These are phyloP conservation scores for Sporisorium graminicola DNA, from an alignment of 1,284 basidiomycete genomes.

Conservation along the genomic window DNA sequence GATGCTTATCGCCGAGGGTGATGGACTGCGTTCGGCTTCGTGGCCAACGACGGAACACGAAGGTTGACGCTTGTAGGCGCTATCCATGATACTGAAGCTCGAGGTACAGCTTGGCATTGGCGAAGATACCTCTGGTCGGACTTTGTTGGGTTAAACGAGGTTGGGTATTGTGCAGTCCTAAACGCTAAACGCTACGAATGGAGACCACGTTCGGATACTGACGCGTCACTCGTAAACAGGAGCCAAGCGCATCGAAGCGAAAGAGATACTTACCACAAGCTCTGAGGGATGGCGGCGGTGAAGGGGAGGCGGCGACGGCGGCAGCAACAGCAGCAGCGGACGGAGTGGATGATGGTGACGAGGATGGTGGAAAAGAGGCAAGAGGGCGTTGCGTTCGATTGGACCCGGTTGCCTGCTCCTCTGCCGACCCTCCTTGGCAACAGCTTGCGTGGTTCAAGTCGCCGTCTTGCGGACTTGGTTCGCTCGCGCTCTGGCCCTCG, in stretches of 20 bases:
- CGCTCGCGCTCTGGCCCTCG: too few species aligned
- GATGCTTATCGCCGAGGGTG: background rate
- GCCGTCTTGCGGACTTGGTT: background rate
- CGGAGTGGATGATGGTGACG: conserved; percentile 33
- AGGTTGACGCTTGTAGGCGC: background rate
- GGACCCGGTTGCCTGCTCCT: background rate
- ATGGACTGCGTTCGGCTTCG: background rate
- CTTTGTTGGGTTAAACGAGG: conserved; percentile 1
- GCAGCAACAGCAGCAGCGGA: conserved; percentile 25
- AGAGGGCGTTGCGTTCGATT: background rate
- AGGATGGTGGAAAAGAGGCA: conserved; percentile 23
- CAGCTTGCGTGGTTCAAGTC: background rate
- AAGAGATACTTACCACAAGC: conserved; percentile 47
- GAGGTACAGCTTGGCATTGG: background rate
- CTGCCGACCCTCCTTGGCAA: background rate
- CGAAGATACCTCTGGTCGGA: background rate
- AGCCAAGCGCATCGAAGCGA: background rate
- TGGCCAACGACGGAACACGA: background rate
- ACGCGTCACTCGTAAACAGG: background rate
- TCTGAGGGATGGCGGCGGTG: conserved; percentile 34
- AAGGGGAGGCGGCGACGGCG: conserved; percentile 5
- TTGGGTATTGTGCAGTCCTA: conserved; percentile 4
- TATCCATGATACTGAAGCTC: background rate
- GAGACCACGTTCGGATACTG: background rate
- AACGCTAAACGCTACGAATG: conserved; percentile 11